Evolutionary conservation across 2,329 filamentous ascomycete genomes (phyloP).

Genomic region (Macrophomina tecta): DNA sequence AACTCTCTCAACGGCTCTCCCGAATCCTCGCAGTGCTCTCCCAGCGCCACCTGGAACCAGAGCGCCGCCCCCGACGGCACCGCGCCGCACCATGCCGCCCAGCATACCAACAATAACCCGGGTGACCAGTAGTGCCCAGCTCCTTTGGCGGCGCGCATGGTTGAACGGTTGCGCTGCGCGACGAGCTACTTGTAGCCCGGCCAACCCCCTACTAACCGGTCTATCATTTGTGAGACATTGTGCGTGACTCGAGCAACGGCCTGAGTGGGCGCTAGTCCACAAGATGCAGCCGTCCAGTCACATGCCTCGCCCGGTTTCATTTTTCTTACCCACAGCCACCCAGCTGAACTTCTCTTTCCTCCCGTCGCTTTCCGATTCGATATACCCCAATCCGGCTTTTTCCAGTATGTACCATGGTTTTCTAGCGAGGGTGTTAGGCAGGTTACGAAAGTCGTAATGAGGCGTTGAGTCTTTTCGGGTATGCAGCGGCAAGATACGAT

Average conservation of each 20-base stretch:
- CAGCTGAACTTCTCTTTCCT: neutral
- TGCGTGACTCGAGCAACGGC: neutral
- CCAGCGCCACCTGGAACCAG: slow-evolving; percentile 30
- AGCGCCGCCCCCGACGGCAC: neutral
- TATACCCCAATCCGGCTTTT: slow-evolving; percentile 9
- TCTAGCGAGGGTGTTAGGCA: slow-evolving; percentile 8
- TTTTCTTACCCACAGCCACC: neutral
- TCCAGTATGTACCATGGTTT: neutral
- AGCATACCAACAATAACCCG: neutral
- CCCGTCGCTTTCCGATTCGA: slow-evolving; percentile 18
- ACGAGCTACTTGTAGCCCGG: neutral
- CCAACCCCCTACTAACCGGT: neutral
- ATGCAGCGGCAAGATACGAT: neutral
- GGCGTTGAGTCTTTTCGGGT: neutral
- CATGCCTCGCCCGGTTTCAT: neutral
- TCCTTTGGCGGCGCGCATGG: neutral
- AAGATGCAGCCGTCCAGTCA: neutral
- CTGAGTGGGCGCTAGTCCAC: slow-evolving; percentile 1
- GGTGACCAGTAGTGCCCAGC: slow-evolving; percentile 1
- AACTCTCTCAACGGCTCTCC: slow-evolving; percentile 48
- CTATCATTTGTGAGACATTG: slow-evolving; percentile 3
- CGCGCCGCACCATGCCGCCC: neutral
- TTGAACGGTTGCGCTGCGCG: neutral
- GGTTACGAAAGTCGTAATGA: neutral
- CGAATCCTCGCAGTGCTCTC: slow-evolving; percentile 45